Evolutionary conservation across 148 eudicot species (phyloP), one percentile per base, ranked within the genome.

Genomic region (Persicaria tinctoria): DNA sequence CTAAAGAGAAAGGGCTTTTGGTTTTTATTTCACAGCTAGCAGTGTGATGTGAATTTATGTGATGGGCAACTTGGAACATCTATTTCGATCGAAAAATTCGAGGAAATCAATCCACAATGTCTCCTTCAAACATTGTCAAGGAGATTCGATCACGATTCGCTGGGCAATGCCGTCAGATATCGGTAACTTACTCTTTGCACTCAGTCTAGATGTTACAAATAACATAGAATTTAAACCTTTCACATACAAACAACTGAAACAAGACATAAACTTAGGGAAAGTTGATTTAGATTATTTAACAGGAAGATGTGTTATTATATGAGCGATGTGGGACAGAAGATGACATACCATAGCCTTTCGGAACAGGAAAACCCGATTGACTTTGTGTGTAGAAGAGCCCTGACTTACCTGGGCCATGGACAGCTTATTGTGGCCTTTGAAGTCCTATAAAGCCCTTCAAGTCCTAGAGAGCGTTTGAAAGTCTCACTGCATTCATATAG

Each of bases 401-500:
- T 32, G 41, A 32, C 48, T 38, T 32, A 38, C 46, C 46, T 60
- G 4, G 18, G 3, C 66, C 20, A 0, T 66, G 70, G 70, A 66
- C 70, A 44, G 16, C 46, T 41, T 66, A 41, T 66, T 9, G 27
- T 44, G 70, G 70, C 70, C 70, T 66, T 66, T 66, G 70, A 66
- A 66, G 48, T 66, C 70, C 8, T 66, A 20, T 41, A 66, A 66
- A 66, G 70, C 70, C 70, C 44, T 32, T 66, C 2, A 44, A 41
- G 70, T 66, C 70, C 70, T 66, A 20, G 41, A 66, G 38, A 66
- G 70, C 70, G 41, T 47, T 41, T 32, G 41, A 5, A 44, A 41
- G 70, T 66, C 70, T 47, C 70, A 66, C 48, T 64, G 47, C 70
- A 38, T 66, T 12, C 14, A 9, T 12, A 32, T 32, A 23, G 27